Evolutionary conservation across 192 early-diverging fungal species (phyloP).

Genomic region (Powellomyces hirtus): DNA sequence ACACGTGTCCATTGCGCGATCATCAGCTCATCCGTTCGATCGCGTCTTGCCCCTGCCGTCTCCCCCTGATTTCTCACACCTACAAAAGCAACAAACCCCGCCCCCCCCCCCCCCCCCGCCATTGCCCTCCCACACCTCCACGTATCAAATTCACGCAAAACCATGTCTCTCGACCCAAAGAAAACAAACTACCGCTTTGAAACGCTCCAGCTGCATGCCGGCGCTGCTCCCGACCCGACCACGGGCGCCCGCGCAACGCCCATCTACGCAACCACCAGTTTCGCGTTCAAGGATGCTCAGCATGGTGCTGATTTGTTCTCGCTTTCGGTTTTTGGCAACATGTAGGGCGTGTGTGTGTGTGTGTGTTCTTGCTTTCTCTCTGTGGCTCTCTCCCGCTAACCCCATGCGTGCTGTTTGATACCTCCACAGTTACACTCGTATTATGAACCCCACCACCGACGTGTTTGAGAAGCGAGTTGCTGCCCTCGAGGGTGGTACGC

Average conservation of each 20-base stretch:
- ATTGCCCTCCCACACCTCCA: no score
- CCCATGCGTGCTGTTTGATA: constrained; percentile 60
- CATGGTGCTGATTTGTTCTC: constrained; percentile 85
- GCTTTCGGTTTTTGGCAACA: no score
- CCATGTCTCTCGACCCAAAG: constrained; percentile 47
- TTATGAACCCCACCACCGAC: constrained; percentile 81
- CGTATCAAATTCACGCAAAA: background rate
- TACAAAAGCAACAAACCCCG: no score
- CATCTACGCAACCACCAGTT: constrained; percentile 88
- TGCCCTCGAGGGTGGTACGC: constrained; percentile 81
- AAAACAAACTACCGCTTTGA: constrained; percentile 67
- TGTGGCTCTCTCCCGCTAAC: background rate
- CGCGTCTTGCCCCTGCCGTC: no score
- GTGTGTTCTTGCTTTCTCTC: no score
- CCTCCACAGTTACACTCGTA: constrained; percentile 87
- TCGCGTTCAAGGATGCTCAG: constrained; percentile 75
- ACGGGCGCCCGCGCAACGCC: constrained; percentile 84
- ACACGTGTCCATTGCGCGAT: no score
- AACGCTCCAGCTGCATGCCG: constrained; percentile 81
- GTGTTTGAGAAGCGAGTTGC: constrained; percentile 92
- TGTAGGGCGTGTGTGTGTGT: no score
- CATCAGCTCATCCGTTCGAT: no score
- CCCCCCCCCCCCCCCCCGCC: no score
- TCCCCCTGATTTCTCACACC: no score
- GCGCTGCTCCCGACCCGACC: constrained; percentile 18